phyloP scores from a whole-genome alignment of 306 rosid genomes.

The Prunus mume region DNA sequence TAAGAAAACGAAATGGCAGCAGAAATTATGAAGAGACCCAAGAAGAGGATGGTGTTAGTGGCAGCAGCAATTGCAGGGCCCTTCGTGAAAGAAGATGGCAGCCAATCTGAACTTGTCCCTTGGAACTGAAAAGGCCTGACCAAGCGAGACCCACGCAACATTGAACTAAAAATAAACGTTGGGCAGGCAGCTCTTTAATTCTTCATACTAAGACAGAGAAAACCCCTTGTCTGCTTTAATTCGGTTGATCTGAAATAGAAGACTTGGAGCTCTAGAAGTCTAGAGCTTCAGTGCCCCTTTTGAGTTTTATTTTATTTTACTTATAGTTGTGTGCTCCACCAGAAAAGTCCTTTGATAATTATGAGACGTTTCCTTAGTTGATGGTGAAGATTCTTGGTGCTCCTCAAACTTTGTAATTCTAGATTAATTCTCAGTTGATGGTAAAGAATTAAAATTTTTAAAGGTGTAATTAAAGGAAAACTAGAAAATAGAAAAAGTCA shows the following conservation, averaged over 20 bases:
- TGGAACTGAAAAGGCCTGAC: background rate
- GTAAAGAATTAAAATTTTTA: background rate
- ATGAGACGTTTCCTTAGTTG: too few relatives aligned
- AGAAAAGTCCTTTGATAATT: background rate
- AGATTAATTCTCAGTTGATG: background rate
- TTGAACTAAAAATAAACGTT: background rate
- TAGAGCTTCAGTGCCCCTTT: background rate
- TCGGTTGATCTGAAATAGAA: background rate
- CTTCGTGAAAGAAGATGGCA: conserved; percentile 16
- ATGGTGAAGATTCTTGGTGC: background rate
- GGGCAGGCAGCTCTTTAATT: background rate
- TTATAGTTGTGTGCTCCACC: background rate
- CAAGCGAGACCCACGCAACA: conserved; percentile 7
- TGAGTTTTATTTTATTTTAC: background rate
- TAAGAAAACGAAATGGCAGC: conserved; percentile 17
- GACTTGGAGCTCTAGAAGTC: background rate
- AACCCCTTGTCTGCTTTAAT: background rate
- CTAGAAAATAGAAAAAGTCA: background rate
- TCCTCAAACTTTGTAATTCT: background rate
- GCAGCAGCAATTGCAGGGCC: conserved; percentile 5
- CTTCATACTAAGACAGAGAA: background rate
- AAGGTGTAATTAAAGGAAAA: background rate
- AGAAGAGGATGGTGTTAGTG: conserved; percentile 29
- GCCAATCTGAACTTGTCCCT: conserved; percentile 5
- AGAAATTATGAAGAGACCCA: conserved; percentile 28